Base-by-base conservation (phyloP, 2,329 filamentous ascomycete species). In the Neopestalotiopsis sp. region DNA sequence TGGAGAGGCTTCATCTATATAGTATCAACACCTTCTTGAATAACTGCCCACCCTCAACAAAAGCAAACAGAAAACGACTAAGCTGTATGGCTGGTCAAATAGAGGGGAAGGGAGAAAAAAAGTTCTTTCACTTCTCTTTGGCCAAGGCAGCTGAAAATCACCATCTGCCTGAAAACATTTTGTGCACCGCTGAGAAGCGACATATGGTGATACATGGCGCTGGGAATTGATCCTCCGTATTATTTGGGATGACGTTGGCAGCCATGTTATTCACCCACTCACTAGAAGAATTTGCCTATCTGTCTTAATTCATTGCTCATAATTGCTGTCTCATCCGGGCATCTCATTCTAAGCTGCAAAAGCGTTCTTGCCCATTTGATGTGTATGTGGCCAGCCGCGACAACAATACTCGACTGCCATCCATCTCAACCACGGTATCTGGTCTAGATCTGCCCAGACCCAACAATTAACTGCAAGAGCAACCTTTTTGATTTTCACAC, bases 181-280 rank as follows among this genome's bases (percentile, higher is more conserved):
- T 20, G 28, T 40, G 9, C 59, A 34, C 30, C 14, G 5, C 32
- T 40, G 30, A 17, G 59, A 28, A 32, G 12, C 24, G 30, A 59
- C 32, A 42, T 20, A 53, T 9, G 45, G 59, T 61, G 14, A 38
- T 34, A 61, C 59, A 61, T 38, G 59, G 59, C 59, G 59, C 32
- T 61, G 34, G 59, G 59, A 61, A 34, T 61, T 1, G 32, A 61
- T 61, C 59, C 59, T 61, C 32, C 59, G 14, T 61, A 20, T 20
- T 12, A 20, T 61, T 12, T 20, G 17, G 32, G 30, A 61, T 61
- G 59, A 61, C 59, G n/a, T 61, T 61, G 32, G 59, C 32, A 40
- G 34, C 28, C 32, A 40, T 13, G 6, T 30, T 53, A 7, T 20
- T 53, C n/a, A 53, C 45, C n/a, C 7, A 6, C 42, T 5, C 7